Evolutionary conservation across 805 yeast species (phyloP), one percentile per base, ranked within the genome.

Genomic region (Yarrowia sp.): DNA sequence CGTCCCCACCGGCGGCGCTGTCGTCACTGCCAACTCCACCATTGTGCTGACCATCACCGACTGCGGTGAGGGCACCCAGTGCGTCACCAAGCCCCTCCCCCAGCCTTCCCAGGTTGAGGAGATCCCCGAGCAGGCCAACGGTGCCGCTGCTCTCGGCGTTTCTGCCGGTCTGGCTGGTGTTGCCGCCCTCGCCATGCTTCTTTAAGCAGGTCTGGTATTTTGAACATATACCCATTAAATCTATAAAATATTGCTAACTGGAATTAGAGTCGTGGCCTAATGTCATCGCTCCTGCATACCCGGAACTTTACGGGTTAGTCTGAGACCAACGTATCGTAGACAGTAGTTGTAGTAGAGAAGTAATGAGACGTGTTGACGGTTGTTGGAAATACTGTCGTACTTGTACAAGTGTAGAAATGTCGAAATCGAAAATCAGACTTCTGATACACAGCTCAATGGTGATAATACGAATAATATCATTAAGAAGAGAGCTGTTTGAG

Each of bases 91-190:
- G 54, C 54, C 54, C 24, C n/a, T 2, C 12, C 32, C 63, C 24
- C 40, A 21, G 38, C 51, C 51, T 12, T 16, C 63, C 33, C 63
- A 58, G 63, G 41, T 58, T 14, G 40, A 58, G 63, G 40, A 40
- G 49, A 16, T 40, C 12, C 63, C 63, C 41, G 49, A 41, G 40
- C 63, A 58, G 63, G 63, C 63, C 51, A 58, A 58, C 63, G 49
- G 51, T 11, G 63, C 51, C 17, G 40, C 51, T n/a, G 41, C 51
- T 16, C n/a, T 58, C n/a, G 63, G 63, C 11, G 51, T 58, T 41
- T 58, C 63, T 30, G 63, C 40, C 49, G 63, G 49, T 43, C 26
- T 41, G 1, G 63, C 63, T 32, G 63, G 63, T 11, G 14, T 58
- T n/a, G 63, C 63, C n/a, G 63, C 63, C 41, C 32, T 33, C 24